Conservation (phyloP, 2,329 filamentous ascomycete genomes). For the Magnaporthales sp. region DNA sequence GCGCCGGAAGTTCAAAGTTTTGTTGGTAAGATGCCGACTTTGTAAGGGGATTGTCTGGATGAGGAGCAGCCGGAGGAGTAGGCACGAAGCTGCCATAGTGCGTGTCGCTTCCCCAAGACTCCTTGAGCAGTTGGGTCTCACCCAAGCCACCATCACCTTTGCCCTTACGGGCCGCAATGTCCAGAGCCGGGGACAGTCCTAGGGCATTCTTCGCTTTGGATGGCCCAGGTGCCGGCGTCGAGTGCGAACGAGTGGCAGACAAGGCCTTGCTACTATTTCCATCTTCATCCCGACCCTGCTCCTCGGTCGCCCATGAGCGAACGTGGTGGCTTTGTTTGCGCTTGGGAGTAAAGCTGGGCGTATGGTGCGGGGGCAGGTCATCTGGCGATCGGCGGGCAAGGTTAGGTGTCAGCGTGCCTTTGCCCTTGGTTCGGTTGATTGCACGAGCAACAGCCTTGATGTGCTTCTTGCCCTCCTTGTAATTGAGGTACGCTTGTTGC, state of each 20-base stretch:
- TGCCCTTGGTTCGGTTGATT: conserved; percentile 48
- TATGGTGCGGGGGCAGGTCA: conserved; percentile 23
- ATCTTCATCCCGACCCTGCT: background rate
- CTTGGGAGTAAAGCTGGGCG: conserved; percentile 18
- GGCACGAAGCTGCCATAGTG: conserved; percentile 46
- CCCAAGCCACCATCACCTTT: conserved; percentile 3
- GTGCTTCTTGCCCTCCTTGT: conserved; percentile 92
- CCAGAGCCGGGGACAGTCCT: conserved; percentile 10
- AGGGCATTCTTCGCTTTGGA: background rate
- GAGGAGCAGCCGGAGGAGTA: conserved; percentile 23
- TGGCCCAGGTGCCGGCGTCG: background rate
- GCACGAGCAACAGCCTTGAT: conserved; percentile 75
- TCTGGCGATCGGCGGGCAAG: conserved; percentile 16
- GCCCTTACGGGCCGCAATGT: conserved; percentile 11
- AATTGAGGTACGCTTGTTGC: conserved; percentile 88
- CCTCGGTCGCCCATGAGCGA: background rate
- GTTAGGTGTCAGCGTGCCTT: conserved; percentile 32
- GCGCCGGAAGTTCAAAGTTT: conserved; percentile 43
- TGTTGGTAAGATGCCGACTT: background rate
- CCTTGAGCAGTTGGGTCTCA: conserved; percentile 33
- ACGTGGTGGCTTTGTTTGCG: conserved; percentile 1
- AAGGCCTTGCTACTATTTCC: background rate
- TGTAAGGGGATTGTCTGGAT: background rate
- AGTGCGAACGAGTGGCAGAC: background rate
- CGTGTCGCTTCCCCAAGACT: conserved; percentile 24